Conservation (phyloP, 23 red algal genomes). For the Cyanidioschyzon merolae region DNA sequence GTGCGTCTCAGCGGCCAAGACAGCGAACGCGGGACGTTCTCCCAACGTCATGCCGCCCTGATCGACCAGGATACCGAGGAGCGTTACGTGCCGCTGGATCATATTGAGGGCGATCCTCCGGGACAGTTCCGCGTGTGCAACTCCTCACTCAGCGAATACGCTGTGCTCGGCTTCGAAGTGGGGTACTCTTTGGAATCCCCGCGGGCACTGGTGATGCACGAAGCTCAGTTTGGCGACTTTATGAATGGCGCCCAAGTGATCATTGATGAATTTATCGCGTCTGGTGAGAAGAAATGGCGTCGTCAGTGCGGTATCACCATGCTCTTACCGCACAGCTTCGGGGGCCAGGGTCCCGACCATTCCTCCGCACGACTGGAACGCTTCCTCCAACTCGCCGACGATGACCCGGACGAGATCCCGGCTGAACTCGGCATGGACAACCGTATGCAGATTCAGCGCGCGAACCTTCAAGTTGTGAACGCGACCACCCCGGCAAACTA, state of each 20-base stretch:
- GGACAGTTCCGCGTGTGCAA: conserved; percentile 82
- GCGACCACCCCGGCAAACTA: conserved; percentile 92
- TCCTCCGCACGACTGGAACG: conserved; percentile 88
- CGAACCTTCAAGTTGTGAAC: conserved; percentile 90
- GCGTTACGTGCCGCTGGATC: conserved; percentile 63
- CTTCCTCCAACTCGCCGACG: conserved; percentile 90
- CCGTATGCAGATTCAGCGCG: conserved; percentile 62
- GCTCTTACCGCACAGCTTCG: conserved; percentile 91
- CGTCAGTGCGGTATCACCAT: conserved; percentile 80
- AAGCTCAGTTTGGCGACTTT: conserved; percentile 99
- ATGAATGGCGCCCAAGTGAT: conserved; percentile 97
- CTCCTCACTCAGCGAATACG: conserved; percentile 93
- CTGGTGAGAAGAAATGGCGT: conserved; percentile 98
- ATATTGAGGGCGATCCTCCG: conserved; percentile 46
- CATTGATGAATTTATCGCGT: conserved; percentile 94
- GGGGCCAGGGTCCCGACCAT: conserved; percentile 97
- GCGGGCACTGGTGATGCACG: conserved; percentile 80
- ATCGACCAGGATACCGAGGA: conserved; percentile 62
- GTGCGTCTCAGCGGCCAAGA: conserved; percentile 94
- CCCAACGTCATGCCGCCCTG: conserved; percentile 77
- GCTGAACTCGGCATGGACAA: conserved; percentile 51
- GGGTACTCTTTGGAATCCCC: conserved; percentile 95
- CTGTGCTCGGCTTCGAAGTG: conserved; percentile 90
- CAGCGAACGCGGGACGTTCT: conserved; percentile 96
- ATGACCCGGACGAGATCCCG: conserved; percentile 80